phyloP scores from a whole-genome alignment of 495 filamentous ascomycete species.

The Aspergillus hancockii region DNA sequence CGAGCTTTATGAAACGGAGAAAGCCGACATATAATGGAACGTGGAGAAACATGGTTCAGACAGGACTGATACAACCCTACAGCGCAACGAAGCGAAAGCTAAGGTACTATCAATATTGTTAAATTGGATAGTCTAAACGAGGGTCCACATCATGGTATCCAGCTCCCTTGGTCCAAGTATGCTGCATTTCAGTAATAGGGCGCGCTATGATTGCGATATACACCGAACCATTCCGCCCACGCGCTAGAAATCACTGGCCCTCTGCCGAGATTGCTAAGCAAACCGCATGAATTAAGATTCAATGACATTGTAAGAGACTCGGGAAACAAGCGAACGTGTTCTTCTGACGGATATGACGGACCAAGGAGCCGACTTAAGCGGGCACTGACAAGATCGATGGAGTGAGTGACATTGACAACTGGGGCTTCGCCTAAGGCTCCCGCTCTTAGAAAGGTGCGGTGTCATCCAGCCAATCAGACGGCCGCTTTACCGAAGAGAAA shows the following conservation, averaged over 20 bases:
- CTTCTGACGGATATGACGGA: neutral
- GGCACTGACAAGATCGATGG: neutral
- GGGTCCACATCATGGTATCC: conserved; percentile 1
- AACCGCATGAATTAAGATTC: neutral
- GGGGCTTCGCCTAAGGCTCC: conserved; percentile 44
- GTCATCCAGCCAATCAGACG: conserved; percentile 38
- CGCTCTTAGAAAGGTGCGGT: conserved; percentile 40
- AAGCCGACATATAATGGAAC: neutral
- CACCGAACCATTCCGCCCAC: neutral
- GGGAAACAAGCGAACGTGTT: neutral
- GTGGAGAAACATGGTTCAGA: neutral
- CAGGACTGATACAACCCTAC: neutral
- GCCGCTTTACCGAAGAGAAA: conserved; percentile 37
- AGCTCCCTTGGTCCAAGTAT: neutral
- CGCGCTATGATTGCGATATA: neutral
- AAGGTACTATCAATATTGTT: neutral
- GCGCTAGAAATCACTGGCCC: conserved; percentile 1
- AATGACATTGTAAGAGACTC: conserved; percentile 8
- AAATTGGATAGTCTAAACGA: conserved; percentile 5
- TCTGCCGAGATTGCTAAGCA: conserved; percentile 5
- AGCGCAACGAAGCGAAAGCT: neutral
- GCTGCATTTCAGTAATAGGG: neutral
- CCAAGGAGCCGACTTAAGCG: conserved; percentile 6
- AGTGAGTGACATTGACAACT: neutral
- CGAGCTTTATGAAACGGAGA: neutral